phyloP scores from a whole-genome alignment of 202 grass and related monocot genomes.

The Setaria italica region DNA sequence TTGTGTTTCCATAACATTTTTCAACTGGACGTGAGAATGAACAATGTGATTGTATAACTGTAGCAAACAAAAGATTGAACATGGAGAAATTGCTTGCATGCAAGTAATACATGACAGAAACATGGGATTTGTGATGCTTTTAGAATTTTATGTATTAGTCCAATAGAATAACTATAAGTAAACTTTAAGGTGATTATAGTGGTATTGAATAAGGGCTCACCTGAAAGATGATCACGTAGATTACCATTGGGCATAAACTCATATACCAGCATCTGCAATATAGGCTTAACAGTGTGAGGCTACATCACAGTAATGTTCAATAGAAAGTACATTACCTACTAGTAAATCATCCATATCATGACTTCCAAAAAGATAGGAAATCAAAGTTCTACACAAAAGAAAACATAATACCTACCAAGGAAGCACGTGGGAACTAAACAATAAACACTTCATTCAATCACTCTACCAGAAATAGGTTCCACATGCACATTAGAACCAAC shows the following conservation, averaged over 20 bases:
- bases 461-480: conserved; percentile 19
- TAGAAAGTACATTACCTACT: background rate
- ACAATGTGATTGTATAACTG: background rate
- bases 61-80: background rate
- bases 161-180: background rate
- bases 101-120: background rate
- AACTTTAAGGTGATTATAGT: conserved; percentile 15
- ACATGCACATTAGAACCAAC: background rate
- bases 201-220: conserved; percentile 52
- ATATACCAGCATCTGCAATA: conserved; percentile 91
- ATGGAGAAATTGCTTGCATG: background rate
- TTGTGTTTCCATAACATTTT: background rate
- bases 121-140: conserved; percentile 1
- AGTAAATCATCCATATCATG: conserved; percentile 3
- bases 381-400: conserved; percentile 12
- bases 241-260: conserved; percentile 97
- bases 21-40: conserved; percentile 1
- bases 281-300: conserved; percentile 33
- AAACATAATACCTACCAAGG: conserved; percentile 16
- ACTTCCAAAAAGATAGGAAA: background rate
- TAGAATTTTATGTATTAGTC: conserved; percentile 3
- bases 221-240: conserved; percentile 93
- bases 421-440: conserved; percentile 21
- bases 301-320: conserved; percentile 32
- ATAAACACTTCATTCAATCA: conserved; percentile 24